Conservation (phyloP, 2,329 filamentous ascomycete genomes). For the Microcera coccophila region DNA sequence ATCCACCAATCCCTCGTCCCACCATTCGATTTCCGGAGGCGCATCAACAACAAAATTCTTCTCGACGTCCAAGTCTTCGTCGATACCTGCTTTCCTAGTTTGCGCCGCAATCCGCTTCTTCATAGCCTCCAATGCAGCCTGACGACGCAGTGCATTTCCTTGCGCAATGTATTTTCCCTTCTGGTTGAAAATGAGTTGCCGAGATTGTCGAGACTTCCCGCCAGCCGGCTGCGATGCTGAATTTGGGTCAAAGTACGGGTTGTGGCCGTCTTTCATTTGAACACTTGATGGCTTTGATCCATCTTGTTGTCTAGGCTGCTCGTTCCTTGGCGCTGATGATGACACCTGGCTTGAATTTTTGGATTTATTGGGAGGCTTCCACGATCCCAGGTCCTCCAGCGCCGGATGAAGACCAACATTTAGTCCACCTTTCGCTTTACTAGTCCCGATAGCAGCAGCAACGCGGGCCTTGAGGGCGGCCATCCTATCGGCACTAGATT, state of each 20-base stretch:
- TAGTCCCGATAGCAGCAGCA: conserved; percentile 64
- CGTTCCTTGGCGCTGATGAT: conserved; percentile 12
- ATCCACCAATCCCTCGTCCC: conserved; percentile 84
- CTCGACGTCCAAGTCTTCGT: conserved; percentile 84
- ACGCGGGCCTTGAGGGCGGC: conserved; percentile 78
- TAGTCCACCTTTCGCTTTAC: conserved; percentile 61
- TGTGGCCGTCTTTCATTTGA: conserved; percentile 33
- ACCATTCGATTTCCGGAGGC: conserved; percentile 93
- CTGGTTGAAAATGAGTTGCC: conserved; percentile 83
- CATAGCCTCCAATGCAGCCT: conserved; percentile 87
- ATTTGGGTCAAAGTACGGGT: conserved; percentile 79
- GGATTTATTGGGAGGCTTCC: conserved; percentile 42
- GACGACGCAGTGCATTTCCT: conserved; percentile 80
- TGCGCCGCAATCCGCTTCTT: conserved; percentile 88
- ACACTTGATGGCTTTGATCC: conserved; percentile 18
- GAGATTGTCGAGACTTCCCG: conserved; percentile 62
- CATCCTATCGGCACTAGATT: conserved; percentile 61
- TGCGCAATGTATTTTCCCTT: conserved; percentile 98
- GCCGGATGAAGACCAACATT: conserved; percentile 76
- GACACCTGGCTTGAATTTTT: conserved; percentile 22
- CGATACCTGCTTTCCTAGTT: conserved; percentile 84
- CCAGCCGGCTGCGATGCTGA: conserved; percentile 55
- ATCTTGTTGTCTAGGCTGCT: conserved; percentile 15
- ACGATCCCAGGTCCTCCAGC: conserved; percentile 54
- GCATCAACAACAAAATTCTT: conserved; percentile 81